Conservation (phyloP, 805 yeast genomes). For the Ogataea saltuana region DNA sequence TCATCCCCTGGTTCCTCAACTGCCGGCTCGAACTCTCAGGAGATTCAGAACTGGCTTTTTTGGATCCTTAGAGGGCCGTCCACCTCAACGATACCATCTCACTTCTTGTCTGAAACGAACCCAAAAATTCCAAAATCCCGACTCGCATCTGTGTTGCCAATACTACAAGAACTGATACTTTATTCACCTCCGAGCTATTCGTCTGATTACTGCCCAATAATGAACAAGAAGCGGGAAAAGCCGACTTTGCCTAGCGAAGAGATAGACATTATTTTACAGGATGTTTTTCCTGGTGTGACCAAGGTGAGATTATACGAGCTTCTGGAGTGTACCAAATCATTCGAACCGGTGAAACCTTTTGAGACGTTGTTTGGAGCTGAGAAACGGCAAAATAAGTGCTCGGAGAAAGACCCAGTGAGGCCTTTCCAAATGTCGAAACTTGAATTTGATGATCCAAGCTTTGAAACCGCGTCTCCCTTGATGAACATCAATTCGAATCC, state of each 20-base stretch:
- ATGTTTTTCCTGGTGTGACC: slow-evolving; percentile 30
- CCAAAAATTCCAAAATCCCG: slow-evolving; percentile 31
- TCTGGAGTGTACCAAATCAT: slow-evolving; percentile 20
- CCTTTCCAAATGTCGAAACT: slow-evolving; percentile 7
- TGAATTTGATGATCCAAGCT: slow-evolving; percentile 43
- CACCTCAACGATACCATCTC: slow-evolving; percentile 58
- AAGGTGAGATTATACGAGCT: slow-evolving; percentile 28
- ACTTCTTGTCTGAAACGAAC: slow-evolving; percentile 41
- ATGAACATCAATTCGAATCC: slow-evolving; percentile 25
- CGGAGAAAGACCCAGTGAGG: slow-evolving; percentile 4
- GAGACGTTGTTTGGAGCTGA: slow-evolving; percentile 29
- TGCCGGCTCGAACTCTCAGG: slow-evolving; percentile 23
- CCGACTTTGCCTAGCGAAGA: slow-evolving; percentile 24
- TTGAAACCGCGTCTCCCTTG: slow-evolving; percentile 35
- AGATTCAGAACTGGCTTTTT: slow-evolving; percentile 62
- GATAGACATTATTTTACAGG: slow-evolving; percentile 25
- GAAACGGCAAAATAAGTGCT: slow-evolving; percentile 1
- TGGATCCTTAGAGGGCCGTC: slow-evolving; percentile 67
- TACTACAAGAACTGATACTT: slow-evolving; percentile 33
- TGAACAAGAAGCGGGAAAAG: slow-evolving; percentile 22
- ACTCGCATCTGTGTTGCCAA: slow-evolving; percentile 30
- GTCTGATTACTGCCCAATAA: slow-evolving; percentile 5
- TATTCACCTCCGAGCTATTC: slow-evolving; percentile 25
- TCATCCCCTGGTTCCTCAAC: slow-evolving; percentile 16
- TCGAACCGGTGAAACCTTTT: slow-evolving; percentile 21